phyloP scores from a whole-genome alignment of 2,329 filamentous ascomycete species.

The Macrophomina pseudophaseolina region DNA sequence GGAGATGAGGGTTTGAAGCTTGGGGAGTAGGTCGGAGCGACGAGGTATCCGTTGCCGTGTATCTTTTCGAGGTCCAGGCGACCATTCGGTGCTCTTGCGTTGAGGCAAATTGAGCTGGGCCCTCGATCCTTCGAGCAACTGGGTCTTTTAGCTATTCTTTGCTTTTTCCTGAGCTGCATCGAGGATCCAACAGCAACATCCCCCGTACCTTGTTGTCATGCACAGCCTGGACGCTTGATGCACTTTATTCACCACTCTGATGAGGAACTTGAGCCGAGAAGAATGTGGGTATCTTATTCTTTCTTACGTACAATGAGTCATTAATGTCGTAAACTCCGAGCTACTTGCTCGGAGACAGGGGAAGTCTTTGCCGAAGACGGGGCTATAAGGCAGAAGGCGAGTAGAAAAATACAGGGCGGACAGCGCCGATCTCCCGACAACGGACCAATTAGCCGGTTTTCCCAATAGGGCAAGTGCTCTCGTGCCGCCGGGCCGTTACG shows the following conservation, averaged over 20 bases:
- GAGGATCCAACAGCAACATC: no score
- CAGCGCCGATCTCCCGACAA: neutral
- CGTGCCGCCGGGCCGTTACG: neutral
- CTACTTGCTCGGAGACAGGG: neutral
- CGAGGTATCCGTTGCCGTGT: no score
- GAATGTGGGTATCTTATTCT: slow-evolving; percentile 1
- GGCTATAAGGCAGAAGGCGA: neutral
- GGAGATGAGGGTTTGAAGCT: slow-evolving; percentile 9
- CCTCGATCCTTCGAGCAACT: no score
- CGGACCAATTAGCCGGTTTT: neutral
- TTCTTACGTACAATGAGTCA: neutral
- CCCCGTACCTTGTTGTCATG: no score
- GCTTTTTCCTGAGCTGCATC: no score
- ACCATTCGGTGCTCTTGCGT: no score
- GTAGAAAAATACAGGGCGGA: neutral
- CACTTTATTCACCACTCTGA: neutral
- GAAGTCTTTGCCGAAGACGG: neutral
- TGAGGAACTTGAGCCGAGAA: neutral
- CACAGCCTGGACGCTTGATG: no score
- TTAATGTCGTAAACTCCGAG: neutral
- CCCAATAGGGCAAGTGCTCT: neutral
- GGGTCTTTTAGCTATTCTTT: no score
- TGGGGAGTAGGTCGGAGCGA: no score
- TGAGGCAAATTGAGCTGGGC: no score
- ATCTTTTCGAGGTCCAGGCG: no score